A percentile compares a stretch with the other conserved stretches of the same genome.
These are phyloP conservation scores for Gryganskiella cystojenkinii DNA, from an alignment of 192 early-diverging fungal species.

Conservation along the genomic window DNA sequence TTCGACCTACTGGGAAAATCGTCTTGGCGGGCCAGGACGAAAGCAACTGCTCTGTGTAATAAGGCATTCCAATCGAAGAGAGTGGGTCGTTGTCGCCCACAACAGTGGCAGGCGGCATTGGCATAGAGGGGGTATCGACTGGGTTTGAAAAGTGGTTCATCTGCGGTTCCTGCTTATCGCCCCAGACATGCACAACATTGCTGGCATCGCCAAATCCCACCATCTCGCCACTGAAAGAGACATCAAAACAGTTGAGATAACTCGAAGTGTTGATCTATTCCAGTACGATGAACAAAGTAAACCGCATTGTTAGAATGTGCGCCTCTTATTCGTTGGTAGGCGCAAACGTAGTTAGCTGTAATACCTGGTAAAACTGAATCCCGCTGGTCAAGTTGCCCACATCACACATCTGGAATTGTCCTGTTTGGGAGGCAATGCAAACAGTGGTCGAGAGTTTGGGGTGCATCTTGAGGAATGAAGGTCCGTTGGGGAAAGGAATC, in stretches of 20 bases:
- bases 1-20: constrained; percentile 79
- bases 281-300: too few species aligned
- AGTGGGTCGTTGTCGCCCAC: constrained; percentile 74
- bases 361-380: constrained; percentile 63
- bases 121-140: constrained; percentile 61
- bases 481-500: constrained; percentile 75
- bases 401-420: constrained; percentile 78
- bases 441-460: constrained; percentile 73
- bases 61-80: constrained; percentile 82
- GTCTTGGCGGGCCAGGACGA: constrained; percentile 78
- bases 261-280: constrained; percentile 62
- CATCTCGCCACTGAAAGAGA: constrained; percentile 82
- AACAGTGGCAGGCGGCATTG: constrained; percentile 53
- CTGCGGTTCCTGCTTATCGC: constrained; percentile 69
- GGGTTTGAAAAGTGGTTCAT: constrained; percentile 74
- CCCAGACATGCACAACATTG: constrained; percentile 84
- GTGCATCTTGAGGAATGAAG: constrained; percentile 77
- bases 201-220: constrained; percentile 82
- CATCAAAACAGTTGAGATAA: constrained; percentile 78
- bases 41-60: constrained; percentile 79
- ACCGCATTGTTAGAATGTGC: too few species aligned
- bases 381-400: constrained; percentile 59
- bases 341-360: too few species aligned
- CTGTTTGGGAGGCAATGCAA: constrained; percentile 71
- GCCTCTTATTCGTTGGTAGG: too few species aligned